Base-by-base conservation (phyloP, 306 rosid genomes). In the Vicia villosa region DNA sequence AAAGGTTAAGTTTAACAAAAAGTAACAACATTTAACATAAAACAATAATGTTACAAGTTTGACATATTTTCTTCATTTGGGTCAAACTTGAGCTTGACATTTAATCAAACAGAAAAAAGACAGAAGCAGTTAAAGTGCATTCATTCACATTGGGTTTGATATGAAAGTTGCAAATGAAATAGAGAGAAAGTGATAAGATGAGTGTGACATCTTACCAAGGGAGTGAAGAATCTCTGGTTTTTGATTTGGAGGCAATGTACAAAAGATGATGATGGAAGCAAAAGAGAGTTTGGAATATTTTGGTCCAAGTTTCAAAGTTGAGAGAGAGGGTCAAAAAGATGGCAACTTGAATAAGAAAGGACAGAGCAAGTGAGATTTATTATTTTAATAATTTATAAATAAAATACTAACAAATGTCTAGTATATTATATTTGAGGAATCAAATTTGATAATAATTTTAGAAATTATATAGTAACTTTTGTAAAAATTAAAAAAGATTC, bases 161-260 rank as follows among this genome's bases (percentile, higher is more conserved):
- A 22, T 58, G 40, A 65, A 20, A 61, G 68, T 6, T 34, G 8
- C 38, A 34, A 34, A 34, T 34, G 10, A 34, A 34, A 34, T 34
- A 20, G 43, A 57, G 19, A 42, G 66, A 17, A 59, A 21, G 52
- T 38, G 70, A 58, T 52, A 52, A 21, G 1, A 67, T 13, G 87
- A 80, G 80, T 28, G 54, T 50, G 81, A 79, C 72, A 49, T 10
- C 30, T 68, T 59, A 78, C 86, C 69, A 54, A 61, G 63, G 30
- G 19, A 57, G 41, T 9, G 56, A 50, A 54, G 19, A 56, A 56
- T 56, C 38, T 56, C 5, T 56, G 40, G 63, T 56, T 56, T 56
- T 56, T 26, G n/a, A 56, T 56, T 56, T 26, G 63, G 63, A 56
- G 63, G 14, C 55, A 64, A 3, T 13, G 24, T 10, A 56, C 20